A percentile compares a stretch with the other conserved stretches of the same genome.
Evolutionary conservation across 129 eudicot species (phyloP).

Genomic region (Deinandra increscens): DNA sequence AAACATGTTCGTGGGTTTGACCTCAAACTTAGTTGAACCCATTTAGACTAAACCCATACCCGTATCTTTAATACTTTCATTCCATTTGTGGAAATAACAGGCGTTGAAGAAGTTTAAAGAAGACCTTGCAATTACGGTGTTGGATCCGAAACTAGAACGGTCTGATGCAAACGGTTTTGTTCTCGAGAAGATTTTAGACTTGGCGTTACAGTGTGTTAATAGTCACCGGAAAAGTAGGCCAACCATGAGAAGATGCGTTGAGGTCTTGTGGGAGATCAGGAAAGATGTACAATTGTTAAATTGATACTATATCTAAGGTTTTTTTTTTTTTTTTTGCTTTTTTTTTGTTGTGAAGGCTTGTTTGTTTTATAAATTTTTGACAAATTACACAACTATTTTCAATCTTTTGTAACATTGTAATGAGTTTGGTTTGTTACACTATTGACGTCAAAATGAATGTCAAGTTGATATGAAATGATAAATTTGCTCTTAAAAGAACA

Average conservation of each 20-base stretch:
- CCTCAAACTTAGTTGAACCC: too few species aligned
- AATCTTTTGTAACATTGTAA: too few species aligned
- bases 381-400: too few species aligned
- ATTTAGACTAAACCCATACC: too few species aligned
- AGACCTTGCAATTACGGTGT: conserved; percentile 51
- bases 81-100: conserved; percentile 36
- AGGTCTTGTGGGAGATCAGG: conserved; percentile 83
- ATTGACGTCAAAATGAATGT: too few species aligned
- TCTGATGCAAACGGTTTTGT: conserved; percentile 49
- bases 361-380: neutral
- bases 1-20: too few species aligned
- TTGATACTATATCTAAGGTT: conserved; percentile 18
- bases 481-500: too few species aligned
- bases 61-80: neutral
- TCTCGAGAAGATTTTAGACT: conserved; percentile 68
- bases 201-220: conserved; percentile 75
- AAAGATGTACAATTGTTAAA: conserved; percentile 60
- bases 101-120: conserved; percentile 68
- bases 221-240: conserved; percentile 66
- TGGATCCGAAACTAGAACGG: conserved; percentile 71
- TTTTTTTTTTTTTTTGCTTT: neutral
- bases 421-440: too few species aligned
- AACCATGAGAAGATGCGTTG: conserved; percentile 76
- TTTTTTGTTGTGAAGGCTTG: neutral
- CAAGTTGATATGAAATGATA: too few species aligned